phyloP scores from a whole-genome alignment of 257 asterid genomes.

The Rehmannia glutinosa region DNA sequence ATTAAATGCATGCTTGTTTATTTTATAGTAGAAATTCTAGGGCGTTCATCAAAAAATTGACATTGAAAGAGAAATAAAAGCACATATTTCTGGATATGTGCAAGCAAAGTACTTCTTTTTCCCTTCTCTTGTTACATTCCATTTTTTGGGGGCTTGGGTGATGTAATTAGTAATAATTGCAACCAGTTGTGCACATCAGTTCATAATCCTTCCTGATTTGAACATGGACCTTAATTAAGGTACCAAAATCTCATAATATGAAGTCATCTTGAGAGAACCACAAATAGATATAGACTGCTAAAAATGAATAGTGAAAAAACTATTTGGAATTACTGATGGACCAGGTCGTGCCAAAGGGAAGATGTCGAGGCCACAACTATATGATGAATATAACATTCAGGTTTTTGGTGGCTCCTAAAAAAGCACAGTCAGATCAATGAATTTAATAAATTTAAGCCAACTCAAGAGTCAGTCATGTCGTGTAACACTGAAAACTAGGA shows the following conservation, averaged over 20 bases:
- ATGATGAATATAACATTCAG: background rate
- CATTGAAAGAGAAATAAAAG: background rate
- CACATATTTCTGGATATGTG: background rate
- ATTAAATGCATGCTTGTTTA: too few species aligned
- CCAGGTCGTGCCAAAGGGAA: conserved; percentile 3
- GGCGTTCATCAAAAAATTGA: background rate
- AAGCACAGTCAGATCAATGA: background rate
- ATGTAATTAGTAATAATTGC: background rate
- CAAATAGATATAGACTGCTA: background rate
- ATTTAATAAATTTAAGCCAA: background rate
- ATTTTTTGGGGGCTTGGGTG: background rate
- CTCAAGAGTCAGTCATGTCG: conserved; percentile 13
- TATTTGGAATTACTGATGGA: background rate
- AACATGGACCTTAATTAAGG: conserved; percentile 2
- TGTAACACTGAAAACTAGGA: conserved; percentile 9
- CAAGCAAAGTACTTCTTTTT: background rate
- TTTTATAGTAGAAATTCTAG: too few species aligned
- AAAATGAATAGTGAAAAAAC: background rate
- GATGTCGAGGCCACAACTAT: background rate
- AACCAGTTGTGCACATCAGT: background rate
- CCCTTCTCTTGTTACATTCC: background rate
- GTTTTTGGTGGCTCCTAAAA: conserved; percentile 6
- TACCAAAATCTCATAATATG: background rate
- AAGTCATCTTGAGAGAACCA: background rate
- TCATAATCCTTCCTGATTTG: background rate